Percentiles rank a stretch among this genome's conserved stretches.
These are phyloP conservation scores for Thecamonas trahens DNA, from an alignment of 78 protist genomes.

Conservation along the genomic window DNA sequence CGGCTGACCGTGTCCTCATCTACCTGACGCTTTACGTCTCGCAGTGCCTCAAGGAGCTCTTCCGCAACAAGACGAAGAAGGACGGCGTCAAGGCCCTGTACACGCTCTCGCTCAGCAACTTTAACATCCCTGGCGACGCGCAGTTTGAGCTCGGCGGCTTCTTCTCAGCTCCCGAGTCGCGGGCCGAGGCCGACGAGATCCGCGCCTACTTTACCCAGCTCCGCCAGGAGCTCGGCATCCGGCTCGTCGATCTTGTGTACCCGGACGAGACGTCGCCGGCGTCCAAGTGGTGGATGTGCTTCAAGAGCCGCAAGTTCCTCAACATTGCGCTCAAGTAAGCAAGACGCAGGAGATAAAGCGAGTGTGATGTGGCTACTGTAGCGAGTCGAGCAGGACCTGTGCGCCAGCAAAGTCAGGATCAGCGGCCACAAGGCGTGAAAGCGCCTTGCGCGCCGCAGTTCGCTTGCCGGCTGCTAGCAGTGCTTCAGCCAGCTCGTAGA, in stretches of 20 bases:
- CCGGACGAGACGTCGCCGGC: not conserved
- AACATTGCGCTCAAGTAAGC: constrained; percentile 51
- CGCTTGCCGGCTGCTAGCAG: too few species aligned
- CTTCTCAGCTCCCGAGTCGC: not conserved
- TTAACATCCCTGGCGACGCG: constrained; percentile 77
- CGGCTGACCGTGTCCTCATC: constrained; percentile 84
- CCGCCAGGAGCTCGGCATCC: constrained; percentile 63
- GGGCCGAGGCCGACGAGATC: constrained; percentile 32
- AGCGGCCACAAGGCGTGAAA: too few species aligned
- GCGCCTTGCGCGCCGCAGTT: too few species aligned
- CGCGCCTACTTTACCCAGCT: constrained; percentile 73
- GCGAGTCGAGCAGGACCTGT: too few species aligned
- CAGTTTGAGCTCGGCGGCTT: not conserved
- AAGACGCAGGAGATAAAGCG: too few species aligned
- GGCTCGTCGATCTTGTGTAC: constrained; percentile 52
- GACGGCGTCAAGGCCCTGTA: constrained; percentile 58
- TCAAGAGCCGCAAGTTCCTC: constrained; percentile 73
- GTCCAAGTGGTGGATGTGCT: constrained; percentile 77
- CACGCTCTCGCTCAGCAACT: constrained; percentile 56
- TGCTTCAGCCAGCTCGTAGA: too few species aligned
- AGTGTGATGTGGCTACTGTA: too few species aligned
- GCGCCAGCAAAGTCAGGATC: too few species aligned
- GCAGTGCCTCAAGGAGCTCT: constrained; percentile 56
- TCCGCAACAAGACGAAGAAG: constrained; percentile 7
- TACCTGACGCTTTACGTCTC: constrained; percentile 78